Percentiles rank a stretch among this genome's conserved stretches.
Evolutionary conservation across 73 alveolate species (phyloP).

Genomic region (Blepharisma japonicum): DNA sequence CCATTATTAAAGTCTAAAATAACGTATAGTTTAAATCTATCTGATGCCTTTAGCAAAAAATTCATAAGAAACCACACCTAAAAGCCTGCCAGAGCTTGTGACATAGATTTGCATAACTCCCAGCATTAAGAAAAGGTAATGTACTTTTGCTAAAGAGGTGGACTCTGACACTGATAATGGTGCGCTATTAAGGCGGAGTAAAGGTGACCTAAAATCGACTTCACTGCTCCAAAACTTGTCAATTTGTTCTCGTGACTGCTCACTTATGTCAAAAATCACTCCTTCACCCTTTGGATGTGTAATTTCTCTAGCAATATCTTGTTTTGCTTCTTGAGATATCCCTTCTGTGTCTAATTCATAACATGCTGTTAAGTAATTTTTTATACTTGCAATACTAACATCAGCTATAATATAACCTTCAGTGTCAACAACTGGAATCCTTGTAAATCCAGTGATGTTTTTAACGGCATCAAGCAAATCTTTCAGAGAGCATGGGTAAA

Average conservation of each 20-base stretch:
- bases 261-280: no score
- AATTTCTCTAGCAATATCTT: not conserved
- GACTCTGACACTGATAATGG: constrained; percentile 69
- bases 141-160: constrained; percentile 71
- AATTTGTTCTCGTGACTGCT: constrained; percentile 15
- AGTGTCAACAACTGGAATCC: constrained; percentile 14
- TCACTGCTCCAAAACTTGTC: constrained; percentile 45
- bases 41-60: not conserved
- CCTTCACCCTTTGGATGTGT: no score
- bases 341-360: no score
- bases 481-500: not conserved
- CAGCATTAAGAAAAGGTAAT: constrained; percentile 80
- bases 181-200: constrained; percentile 51
- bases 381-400: not conserved
- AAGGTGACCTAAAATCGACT: constrained; percentile 64
- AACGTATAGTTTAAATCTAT: not conserved
- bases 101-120: constrained; percentile 73
- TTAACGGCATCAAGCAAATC: not conserved
- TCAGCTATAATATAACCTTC: not conserved
- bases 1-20: no score
- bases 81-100: constrained; percentile 32
- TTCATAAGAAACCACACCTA: not conserved
- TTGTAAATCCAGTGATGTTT: not conserved
- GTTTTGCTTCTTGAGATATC: not conserved
- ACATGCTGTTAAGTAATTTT: not conserved